Evolutionary conservation across 1,284 basidiomycete species (phyloP).

Genomic region (Trametes hirsuta): DNA sequence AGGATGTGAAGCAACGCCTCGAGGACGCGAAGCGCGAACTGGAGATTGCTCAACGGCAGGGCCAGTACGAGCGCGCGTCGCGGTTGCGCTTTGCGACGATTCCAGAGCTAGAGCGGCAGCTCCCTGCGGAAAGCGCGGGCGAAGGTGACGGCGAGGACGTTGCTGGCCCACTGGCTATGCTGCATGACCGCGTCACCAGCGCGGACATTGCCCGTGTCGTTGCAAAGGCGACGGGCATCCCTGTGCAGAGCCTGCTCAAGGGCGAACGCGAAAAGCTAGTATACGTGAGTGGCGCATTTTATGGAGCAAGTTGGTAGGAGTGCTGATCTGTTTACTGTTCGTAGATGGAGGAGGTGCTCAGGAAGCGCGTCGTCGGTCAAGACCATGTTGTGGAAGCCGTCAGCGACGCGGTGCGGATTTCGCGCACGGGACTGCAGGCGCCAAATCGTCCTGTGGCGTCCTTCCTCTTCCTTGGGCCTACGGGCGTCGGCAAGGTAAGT

Average conservation of each 20-base stretch:
- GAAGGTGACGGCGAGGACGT: constrained; percentile 46
- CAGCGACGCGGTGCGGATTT: constrained; percentile 88
- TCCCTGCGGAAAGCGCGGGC: constrained; percentile 61
- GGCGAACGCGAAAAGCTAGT: constrained; percentile 91
- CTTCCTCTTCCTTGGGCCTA: constrained; percentile 90
- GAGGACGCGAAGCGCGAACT: constrained; percentile 86
- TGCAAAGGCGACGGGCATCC: constrained; percentile 90
- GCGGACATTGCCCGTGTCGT: constrained; percentile 90
- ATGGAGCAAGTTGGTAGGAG: not conserved
- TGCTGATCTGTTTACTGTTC: constrained; percentile 7
- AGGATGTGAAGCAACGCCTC: constrained; percentile 78
- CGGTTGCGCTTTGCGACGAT: constrained; percentile 84
- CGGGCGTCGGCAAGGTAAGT: constrained; percentile 79
- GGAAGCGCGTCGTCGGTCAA: constrained; percentile 84
- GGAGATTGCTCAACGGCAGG: constrained; percentile 86
- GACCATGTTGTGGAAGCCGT: constrained; percentile 82
- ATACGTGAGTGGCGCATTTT: constrained; percentile 57
- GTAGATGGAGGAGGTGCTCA: constrained; percentile 85
- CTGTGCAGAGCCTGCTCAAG: constrained; percentile 86
- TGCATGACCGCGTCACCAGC: constrained; percentile 87
- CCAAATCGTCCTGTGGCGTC: constrained; percentile 89
- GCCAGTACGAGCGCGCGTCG: constrained; percentile 83
- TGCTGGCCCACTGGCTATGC: constrained; percentile 61
- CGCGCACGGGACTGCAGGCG: constrained; percentile 86
- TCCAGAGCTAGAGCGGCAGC: constrained; percentile 76